Base-by-base conservation (phyloP, 768 basidiomycete genomes). In the Boletus tylopilopsis region DNA sequence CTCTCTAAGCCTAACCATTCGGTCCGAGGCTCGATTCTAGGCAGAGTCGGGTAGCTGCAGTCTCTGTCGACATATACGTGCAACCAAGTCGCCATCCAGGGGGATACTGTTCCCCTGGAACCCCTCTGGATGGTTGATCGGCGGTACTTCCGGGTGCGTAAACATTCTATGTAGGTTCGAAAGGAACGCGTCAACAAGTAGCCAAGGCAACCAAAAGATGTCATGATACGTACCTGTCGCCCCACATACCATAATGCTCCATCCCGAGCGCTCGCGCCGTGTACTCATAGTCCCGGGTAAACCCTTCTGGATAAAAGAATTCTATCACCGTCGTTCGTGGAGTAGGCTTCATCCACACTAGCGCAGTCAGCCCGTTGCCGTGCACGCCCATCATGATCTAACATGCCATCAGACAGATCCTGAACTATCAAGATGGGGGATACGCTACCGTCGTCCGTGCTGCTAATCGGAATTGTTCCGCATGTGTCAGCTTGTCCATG, bases 341-440 rank as follows among this genome's bases (percentile, higher is more conserved):
- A 4, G 79, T 81, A 2, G 90, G 87, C 19, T 87, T 85, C 94
- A 95, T 96, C 93, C 92, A 96, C 6, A 96, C 64, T 0, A 94
- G 76, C 24, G 90, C 78, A 0, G 92, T 94, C 33, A 96, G 67
- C 29, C 90, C 94, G 62, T 96, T 95, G 9, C 94, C 93, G 59
- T 95, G 93, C 16, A 95, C 87, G 49, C 93, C 93, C 79, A 94
- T 86, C 84, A 95, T 79, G 60, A 95, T 90, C 93, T 95, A 53
- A 9, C n/a, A 16, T 22, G 40, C 15, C 27, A 21, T 52, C 10
- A 44, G 39, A 42, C 9, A 9, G 18, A 7, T 30, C 15, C n/a
- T 1, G 13, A n/a, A 42, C 1, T 4, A 13, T 36, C 12, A n/a
- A 32, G 24, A 42, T 10, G 33, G n/a, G n/a, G 6, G 39, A 21